Evolutionary conservation across 495 filamentous ascomycete species (phyloP), one percentile per base, ranked within the genome.

Genomic region (Penicillium cosmopolitanum): DNA sequence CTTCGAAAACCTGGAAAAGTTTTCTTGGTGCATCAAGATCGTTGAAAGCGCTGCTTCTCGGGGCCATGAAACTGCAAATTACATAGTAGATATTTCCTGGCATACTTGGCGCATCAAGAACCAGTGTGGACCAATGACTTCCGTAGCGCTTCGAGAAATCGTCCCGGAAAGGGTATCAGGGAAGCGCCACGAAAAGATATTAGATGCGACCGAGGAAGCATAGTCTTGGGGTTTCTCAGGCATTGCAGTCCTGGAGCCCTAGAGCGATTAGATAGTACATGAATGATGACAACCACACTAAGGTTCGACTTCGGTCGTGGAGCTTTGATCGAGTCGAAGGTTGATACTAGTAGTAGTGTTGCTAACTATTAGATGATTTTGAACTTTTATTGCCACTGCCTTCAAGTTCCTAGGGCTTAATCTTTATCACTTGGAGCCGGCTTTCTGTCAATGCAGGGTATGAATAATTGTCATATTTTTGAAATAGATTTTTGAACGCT

Each of bases 1-100:
- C 15, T 50, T 51, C 10, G 55, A 13, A 18, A 9, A 51, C 19
- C 25, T 43, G 51, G 44, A 53, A 18, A 50, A 53, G n/a, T 53
- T 55, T 47, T n/a, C 23, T 18, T 50, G 51, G 51, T 50, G 58
- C 21, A 33, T 35, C 12, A 19, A 51, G 12, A 38, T 44, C 34
- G 10, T 48, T 12, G 46, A 48, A 10, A 23, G 23, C 10, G 46
- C 46, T 19, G 46, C 18, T 28, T 11, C 11, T 4, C 46, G 46
- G 21, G 46, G 46, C 15, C 46, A 48, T 28, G 46, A 10, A 10
- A 48, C 46, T 48, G 46, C 46, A 0, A 21, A 19, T 48, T 15
- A 48, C 6, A 7, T 48, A 5, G 46, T 48, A 7, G 46, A 48
- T 28, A 25, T 48, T 4, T 48, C 46, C 9, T 48, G 46, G 46